Evolutionary conservation across 768 basidiomycete genomes (phyloP), one percentile per base, ranked within the genome.

Genomic region (Naganishia vaughanmartiniae): DNA sequence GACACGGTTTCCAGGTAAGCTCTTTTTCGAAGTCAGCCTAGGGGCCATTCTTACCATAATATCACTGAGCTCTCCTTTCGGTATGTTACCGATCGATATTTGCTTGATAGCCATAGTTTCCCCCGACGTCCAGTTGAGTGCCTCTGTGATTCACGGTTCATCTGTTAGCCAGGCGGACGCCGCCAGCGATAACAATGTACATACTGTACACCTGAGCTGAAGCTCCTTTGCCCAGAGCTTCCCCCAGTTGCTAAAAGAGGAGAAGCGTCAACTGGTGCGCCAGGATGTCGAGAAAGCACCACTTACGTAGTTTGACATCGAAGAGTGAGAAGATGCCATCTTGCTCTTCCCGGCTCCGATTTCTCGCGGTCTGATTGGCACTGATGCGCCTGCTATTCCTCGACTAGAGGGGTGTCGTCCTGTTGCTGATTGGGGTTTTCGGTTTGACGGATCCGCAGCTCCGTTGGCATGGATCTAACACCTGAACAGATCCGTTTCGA

Each of bases 41-140:
- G 5, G 46, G 10, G 1, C 10, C 7, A 33, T 30, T 65, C 76
- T 24, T 36, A 93, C 93, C 95, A 98, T 98, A 78, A 99, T 97
- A 83, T 98, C 94, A 24, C 90, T 89, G 46, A 99, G 86, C 79
- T 97, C 93, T 67, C 88, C 87, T 45, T 54, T 91, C 3, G 94
- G 91, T 70, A 99, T 94, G 80, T 92, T 93, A 81, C 88, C 89
- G 72, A 99, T 83, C 79, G 92, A 90, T 74, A 99, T 95, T 82
- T 97, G 94, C 85, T 99, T 99, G 77, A 99, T 90, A 2, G 96
- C 96, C 51, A 98, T 95, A 2, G 95, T 96, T 84, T 98, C 96
- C 30, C 96, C 96, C 30, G 93, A 97, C 19, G 91, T 90, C 89
- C 92, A 93, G 76, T 95, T 94, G 78, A 95, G 76, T 12, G 79